Percentiles rank a stretch among this genome's conserved stretches.
Conservation (phyloP, 768 basidiomycete genomes). For the Naganishia onofrii region DNA sequence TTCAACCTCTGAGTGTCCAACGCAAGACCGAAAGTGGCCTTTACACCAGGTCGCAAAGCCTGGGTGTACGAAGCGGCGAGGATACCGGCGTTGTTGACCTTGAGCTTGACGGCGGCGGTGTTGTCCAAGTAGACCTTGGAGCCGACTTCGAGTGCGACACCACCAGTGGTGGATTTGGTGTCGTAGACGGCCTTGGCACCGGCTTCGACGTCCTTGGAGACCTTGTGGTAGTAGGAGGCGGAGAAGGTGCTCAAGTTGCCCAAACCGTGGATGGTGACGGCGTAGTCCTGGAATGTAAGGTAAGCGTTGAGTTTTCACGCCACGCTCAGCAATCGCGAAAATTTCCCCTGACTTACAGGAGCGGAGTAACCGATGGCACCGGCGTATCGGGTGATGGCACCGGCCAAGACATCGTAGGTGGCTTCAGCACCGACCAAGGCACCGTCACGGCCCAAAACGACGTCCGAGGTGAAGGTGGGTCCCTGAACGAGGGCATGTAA, state of each 20-base stretch:
- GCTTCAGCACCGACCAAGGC: slow-evolving; percentile 96
- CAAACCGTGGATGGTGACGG: slow-evolving; percentile 88
- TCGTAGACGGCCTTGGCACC: slow-evolving; percentile 77
- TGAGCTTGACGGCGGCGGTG: slow-evolving; percentile 92
- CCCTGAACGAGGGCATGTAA: slow-evolving; percentile 60
- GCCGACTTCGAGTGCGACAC: slow-evolving; percentile 89
- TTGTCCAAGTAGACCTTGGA: slow-evolving; percentile 86
- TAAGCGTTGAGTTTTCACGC: no score
- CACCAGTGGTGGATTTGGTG: slow-evolving; percentile 79
- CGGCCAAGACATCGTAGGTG: slow-evolving; percentile 92
- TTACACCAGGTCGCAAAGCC: slow-evolving; percentile 83
- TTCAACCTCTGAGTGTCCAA: slow-evolving; percentile 90
- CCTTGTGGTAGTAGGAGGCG: slow-evolving; percentile 91
- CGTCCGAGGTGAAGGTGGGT: slow-evolving; percentile 93
- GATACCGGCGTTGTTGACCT: slow-evolving; percentile 95
- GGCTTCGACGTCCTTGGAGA: slow-evolving; percentile 51
- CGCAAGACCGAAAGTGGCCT: slow-evolving; percentile 87
- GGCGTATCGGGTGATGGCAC: slow-evolving; percentile 85
- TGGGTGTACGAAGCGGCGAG: slow-evolving; percentile 84
- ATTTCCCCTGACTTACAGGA: slow-evolving; percentile 60
- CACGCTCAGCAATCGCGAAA: not conserved
- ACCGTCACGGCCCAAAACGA: slow-evolving; percentile 91
- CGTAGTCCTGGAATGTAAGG: slow-evolving; percentile 56
- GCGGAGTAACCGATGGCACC: slow-evolving; percentile 92
- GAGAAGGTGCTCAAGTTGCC: slow-evolving; percentile 90